A percentile compares a stretch with the other conserved stretches of the same genome.
Conservation (phyloP, 2,329 filamentous ascomycete species). For the Pestalotiopsis sp. region DNA sequence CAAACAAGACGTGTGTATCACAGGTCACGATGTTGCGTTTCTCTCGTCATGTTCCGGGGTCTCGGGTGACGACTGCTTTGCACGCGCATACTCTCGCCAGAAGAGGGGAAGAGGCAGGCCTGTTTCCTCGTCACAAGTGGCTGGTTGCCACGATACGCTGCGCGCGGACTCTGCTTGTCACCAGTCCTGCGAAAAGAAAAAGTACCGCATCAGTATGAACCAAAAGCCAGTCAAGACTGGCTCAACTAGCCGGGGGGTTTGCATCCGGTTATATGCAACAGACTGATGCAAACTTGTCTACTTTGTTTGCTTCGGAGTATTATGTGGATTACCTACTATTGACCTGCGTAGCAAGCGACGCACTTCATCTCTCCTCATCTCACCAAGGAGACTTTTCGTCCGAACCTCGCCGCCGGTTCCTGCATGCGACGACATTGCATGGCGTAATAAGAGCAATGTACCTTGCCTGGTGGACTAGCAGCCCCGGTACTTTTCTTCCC, state of each 20-base stretch:
- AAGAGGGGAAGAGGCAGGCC: background rate
- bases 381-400: constrained; percentile 3
- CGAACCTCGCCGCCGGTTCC: constrained; percentile 1
- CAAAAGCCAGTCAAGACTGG: no score
- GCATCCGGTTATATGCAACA: no score
- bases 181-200: background rate
- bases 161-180: background rate
- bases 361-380: background rate
- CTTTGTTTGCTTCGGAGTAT: no score
- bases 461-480: background rate
- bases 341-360: background rate
- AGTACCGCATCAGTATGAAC: no score
- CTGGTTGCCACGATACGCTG: background rate
- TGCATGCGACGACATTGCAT: background rate
- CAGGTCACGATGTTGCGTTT: no score
- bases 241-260: no score
- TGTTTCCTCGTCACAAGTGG: background rate
- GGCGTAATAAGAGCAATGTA: background rate
- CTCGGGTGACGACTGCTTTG: background rate
- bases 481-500: background rate
- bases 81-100: background rate
- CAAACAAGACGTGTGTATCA: no score
- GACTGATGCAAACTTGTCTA: no score
- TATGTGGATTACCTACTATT: no score
- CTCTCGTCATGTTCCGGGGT: background rate